Base-by-base conservation (phyloP, 2,329 filamentous ascomycete species). In the Parafenestella ontariensis region DNA sequence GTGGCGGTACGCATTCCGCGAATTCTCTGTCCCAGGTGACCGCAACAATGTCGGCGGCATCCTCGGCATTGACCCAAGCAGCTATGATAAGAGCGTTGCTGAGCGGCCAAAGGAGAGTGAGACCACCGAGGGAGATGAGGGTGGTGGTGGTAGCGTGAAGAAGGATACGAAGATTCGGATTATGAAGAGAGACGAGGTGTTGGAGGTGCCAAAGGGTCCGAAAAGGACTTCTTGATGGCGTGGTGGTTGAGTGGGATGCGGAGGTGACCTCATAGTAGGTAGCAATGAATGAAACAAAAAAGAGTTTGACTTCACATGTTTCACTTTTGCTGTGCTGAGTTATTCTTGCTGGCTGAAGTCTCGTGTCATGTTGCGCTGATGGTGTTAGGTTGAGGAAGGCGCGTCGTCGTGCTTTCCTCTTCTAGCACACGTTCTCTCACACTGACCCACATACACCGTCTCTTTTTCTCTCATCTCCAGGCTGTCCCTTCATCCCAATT, bases 21-120 rank as follows among this genome's bases (percentile, higher is more conserved):
- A 99, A 77, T 99, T 99, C 77, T 95, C 90, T 33, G 93, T 97
- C 9, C 92, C 93, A 2, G 94, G 94, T n/a, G 95, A 98, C 76
- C 86, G 92, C 78, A 93, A 92, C 54, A 94, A 95, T 39, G 82
- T 87, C 20, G 86, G 86, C 33, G 86, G 86, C 9, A 87, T 89
- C 50, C 71, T 89, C 6, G 86, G 86, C 8, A 85, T 89, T 52
- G 85, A 88, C 68, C 84, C 85, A 1, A 83, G 79, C 53, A 87
- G 82, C 70, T 87, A 82, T 63, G 84, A 87, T 58, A 78, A 71
- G 71, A 79, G 64, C 54, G 63, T 74, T 49, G 68, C 70, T 20
- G 70, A 73, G 58, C 67, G 70, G 59, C 69, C 64, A 28, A 76
- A 74, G 55, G 70, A 75, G 46, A 62, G 59, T n/a, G 73, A 73